These are phyloP conservation scores for Acer yangbiense DNA, from an alignment of 345 rosid genomes.

Conservation along the genomic window DNA sequence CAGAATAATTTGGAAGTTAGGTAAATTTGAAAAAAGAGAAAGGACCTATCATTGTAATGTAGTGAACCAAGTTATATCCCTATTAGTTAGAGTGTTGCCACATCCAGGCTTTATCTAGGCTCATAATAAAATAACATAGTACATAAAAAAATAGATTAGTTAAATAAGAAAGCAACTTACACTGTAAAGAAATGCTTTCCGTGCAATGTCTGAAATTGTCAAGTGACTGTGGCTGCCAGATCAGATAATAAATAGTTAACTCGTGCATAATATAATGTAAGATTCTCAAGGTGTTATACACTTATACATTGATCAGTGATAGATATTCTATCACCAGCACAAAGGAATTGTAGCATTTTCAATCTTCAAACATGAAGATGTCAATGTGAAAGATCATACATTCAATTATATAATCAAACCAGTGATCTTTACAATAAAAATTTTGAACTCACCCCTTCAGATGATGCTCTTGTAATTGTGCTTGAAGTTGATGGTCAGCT, in stretches of 20 bases:
- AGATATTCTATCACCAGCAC: background rate
- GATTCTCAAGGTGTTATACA: background rate
- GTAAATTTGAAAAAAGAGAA: background rate
- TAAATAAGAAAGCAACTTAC: slow-evolving; percentile 50
- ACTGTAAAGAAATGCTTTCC: slow-evolving; percentile 97
- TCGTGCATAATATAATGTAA: background rate
- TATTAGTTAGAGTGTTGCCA: background rate
- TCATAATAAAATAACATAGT: background rate
- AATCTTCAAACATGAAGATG: slow-evolving; percentile 14
- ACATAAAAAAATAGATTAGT: background rate
- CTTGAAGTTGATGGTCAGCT: slow-evolving; percentile 99
- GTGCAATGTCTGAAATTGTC: slow-evolving; percentile 88
- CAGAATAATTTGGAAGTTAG: background rate
- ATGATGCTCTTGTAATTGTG: slow-evolving; percentile 85
- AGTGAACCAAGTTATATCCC: background rate
- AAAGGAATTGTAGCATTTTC: slow-evolving; percentile 6
- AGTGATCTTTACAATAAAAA: background rate
- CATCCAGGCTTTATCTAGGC: background rate
- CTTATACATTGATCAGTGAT: background rate
- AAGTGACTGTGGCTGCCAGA: slow-evolving; percentile 76
- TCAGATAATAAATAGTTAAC: slow-evolving; percentile 25
- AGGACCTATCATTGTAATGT: background rate
- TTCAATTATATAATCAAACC: background rate
- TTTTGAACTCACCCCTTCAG: slow-evolving; percentile 72
- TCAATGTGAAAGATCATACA: slow-evolving; percentile 6